Base-by-base conservation (phyloP, 495 filamentous ascomycete genomes). In the Tuber magnatum region DNA sequence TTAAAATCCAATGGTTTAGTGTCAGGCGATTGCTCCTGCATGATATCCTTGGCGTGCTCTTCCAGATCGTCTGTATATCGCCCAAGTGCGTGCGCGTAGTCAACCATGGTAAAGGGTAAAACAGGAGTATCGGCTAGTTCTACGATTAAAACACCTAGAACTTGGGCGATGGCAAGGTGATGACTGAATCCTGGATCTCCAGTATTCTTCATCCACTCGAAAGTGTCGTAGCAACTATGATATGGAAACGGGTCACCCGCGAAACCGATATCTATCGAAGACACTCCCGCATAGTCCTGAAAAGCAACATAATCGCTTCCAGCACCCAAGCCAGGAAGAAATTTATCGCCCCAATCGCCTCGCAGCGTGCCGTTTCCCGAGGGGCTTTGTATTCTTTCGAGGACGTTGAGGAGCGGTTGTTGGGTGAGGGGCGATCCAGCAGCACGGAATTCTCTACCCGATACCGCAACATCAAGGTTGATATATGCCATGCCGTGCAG, bases 291-390 rank as follows among this genome's bases (percentile, higher is more conserved):
- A 39, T 97, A 92, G 78, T 94, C 89, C 83, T 97, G 94, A 83
- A 97, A 99, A 46, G 94, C 89, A 42, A 94, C 91, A 80, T 93
- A 95, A 82, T 97, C 95, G 80, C 93, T 92, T n/a, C 89, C 92
- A 18, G 90, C 89, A 70, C 92, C 93, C 2, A 97, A 86, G 1
- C 89, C 89, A 8, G 89, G 88, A 75, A 82, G 75, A 4, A 84
- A 91, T 39, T 88, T 85, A 40, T 84, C 86, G 14, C 88, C 85
- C 94, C 94, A 99, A 10, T 93, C 84, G 14, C 90, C 85, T 71
- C 89, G 89, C 4, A 98, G 83, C 6, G 93, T 92, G 72, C 88
- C 85, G 80, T 97, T 97, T 35, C 74, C 78, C 68, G 84, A 86
- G 0, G 93, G 93, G 78, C 98, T 94, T 6, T 84, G 82, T 35